Conservation (phyloP, 495 filamentous ascomycete genomes). For the Chaetomidium leptoderma region DNA sequence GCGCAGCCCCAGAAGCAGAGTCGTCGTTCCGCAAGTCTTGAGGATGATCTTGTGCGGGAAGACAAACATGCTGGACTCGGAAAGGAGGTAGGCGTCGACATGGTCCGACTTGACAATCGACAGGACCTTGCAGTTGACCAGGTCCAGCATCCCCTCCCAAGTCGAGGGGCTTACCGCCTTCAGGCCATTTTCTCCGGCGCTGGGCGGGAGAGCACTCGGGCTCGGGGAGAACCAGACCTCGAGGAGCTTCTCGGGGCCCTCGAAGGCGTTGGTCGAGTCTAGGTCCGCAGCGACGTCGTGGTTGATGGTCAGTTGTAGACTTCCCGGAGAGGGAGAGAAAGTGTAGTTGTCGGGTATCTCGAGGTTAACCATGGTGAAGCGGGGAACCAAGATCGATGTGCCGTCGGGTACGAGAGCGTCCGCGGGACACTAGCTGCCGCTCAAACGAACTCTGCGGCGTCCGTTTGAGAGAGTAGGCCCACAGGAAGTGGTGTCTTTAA, state of each 20-base stretch:
- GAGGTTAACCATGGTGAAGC: conserved; percentile 74
- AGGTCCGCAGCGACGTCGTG: conserved; percentile 90
- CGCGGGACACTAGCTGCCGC: conserved; percentile 66
- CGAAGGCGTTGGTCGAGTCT: conserved; percentile 94
- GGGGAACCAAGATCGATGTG: conserved; percentile 24
- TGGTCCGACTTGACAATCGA: conserved; percentile 92
- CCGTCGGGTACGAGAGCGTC: conserved; percentile 37
- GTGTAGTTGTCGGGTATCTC: conserved; percentile 75
- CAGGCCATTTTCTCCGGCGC: conserved; percentile 68
- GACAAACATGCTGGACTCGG: conserved; percentile 99
- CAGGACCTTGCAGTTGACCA: conserved; percentile 97
- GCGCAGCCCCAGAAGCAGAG: conserved; percentile 79
- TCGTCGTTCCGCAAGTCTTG: conserved; percentile 98
- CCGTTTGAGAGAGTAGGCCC: conserved; percentile 95
- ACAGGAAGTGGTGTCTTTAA: conserved; percentile 55
- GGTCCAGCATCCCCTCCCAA: conserved; percentile 96
- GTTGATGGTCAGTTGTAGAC: conserved; percentile 91
- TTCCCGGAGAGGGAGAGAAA: conserved; percentile 72
- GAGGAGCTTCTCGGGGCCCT: conserved; percentile 96
- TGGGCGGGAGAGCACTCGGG: conserved; percentile 63
- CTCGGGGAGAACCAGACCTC: conserved; percentile 97
- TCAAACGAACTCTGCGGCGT: conserved; percentile 88
- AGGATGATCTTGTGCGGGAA: conserved; percentile 98
- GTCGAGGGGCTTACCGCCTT: conserved; percentile 78
- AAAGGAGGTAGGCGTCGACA: conserved; percentile 94